These are phyloP conservation scores for Phytophthora pini DNA, from an alignment of 352 stramenopile genomes.

Conservation along the genomic window DNA sequence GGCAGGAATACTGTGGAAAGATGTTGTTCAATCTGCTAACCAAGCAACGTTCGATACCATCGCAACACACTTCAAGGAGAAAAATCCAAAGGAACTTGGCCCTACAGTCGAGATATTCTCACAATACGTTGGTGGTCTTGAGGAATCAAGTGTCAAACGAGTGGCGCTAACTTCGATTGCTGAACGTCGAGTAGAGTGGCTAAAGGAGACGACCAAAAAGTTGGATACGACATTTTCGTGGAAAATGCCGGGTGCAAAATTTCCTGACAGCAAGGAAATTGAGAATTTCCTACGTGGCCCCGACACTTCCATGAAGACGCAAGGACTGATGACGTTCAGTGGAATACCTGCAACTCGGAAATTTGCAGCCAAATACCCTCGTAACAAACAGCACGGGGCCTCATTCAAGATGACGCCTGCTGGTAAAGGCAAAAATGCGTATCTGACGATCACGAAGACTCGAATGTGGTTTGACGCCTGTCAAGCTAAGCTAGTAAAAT, in stretches of 20 bases:
- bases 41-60: not conserved
- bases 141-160: not conserved
- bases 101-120: constrained; percentile 5
- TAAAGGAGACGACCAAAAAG: not conserved
- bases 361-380: not conserved
- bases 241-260: not conserved
- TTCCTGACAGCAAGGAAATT: not conserved
- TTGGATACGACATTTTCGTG: constrained; percentile 4
- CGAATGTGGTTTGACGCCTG: not conserved
- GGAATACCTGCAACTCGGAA: not conserved
- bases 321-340: not conserved
- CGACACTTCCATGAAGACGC: not conserved
- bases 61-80: not conserved
- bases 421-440: not conserved
- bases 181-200: constrained; percentile 5
- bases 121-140: not conserved
- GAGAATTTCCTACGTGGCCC: not conserved
- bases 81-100: constrained; percentile 1
- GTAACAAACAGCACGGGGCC: not conserved
- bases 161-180: not conserved
- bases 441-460: not conserved
- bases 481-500: not conserved
- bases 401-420: not conserved
- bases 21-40: not conserved
- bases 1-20: constrained; percentile 14